Conservation (phyloP, 371 early-diverging fungal genomes). For the Rhizomucor pusillus region DNA sequence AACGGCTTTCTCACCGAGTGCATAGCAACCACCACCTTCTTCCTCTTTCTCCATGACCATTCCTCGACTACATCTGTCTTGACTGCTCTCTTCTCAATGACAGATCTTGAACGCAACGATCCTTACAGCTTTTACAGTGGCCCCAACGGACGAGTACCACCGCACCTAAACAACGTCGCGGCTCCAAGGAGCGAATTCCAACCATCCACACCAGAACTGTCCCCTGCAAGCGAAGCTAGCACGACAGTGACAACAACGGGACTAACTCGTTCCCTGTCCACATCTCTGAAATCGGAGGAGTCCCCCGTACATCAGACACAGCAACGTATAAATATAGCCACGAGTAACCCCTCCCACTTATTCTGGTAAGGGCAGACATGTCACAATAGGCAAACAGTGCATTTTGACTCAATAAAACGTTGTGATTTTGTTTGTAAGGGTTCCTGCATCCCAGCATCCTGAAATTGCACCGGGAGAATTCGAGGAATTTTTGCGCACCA, state of each 20-base stretch:
- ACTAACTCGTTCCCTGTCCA: neutral
- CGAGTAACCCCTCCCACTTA: slow-evolving; percentile 46
- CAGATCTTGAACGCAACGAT: too few relatives aligned
- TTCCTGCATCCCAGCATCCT: slow-evolving; percentile 62
- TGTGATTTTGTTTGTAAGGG: slow-evolving; percentile 28
- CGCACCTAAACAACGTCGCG: too few relatives aligned
- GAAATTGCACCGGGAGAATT: slow-evolving; percentile 61
- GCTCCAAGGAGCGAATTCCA: too few relatives aligned
- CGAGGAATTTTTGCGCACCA: slow-evolving; percentile 44
- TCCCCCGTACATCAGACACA: neutral
- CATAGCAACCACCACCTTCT: too few relatives aligned
- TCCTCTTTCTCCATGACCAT: too few relatives aligned
- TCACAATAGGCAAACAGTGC: neutral
- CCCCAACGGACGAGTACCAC: too few relatives aligned
- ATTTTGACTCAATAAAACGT: neutral
- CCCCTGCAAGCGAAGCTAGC: neutral
- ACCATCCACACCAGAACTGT: too few relatives aligned
- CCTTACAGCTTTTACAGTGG: too few relatives aligned
- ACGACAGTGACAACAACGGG: neutral
- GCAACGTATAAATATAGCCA: slow-evolving; percentile 35
- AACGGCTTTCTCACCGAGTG: too few relatives aligned
- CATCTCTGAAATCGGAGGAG: neutral
- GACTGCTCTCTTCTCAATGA: too few relatives aligned
- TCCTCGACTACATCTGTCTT: too few relatives aligned
- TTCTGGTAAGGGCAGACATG: slow-evolving; percentile 34